Percentiles rank a stretch among this genome's conserved stretches.
These are phyloP conservation scores for Ceratobasidium sp. DNA, from an alignment of 1,284 basidiomycete genomes.

Conservation along the genomic window DNA sequence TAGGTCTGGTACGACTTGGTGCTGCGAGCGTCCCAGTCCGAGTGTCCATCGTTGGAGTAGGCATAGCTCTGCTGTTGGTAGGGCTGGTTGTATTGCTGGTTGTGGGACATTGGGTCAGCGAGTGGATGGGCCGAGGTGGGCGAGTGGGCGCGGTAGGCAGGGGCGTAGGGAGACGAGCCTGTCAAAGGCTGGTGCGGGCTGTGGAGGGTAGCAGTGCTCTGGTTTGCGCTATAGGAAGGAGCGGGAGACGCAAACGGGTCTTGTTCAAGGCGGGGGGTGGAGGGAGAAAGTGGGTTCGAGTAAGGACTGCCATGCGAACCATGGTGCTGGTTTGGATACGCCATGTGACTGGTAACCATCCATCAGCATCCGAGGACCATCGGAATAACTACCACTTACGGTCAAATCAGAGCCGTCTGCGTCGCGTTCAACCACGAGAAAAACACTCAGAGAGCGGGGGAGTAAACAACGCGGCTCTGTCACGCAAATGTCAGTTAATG, in stretches of 20 bases:
- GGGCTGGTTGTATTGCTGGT: conserved; percentile 33
- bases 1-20: conserved; percentile 59
- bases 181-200: not conserved
- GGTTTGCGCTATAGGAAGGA: conserved; percentile 22
- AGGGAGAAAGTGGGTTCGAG: conserved; percentile 27
- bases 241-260: conserved; percentile 27
- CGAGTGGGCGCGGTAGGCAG: conserved; percentile 30
- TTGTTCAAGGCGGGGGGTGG: conserved; percentile 20
- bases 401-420: no score
- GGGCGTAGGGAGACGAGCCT: conserved; percentile 1
- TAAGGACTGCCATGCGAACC: not conserved
- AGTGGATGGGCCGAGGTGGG: conserved; percentile 22
- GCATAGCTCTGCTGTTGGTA: no score
- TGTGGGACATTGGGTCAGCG: not conserved
- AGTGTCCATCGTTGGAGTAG: conserved; percentile 46
- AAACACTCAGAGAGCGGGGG: no score
- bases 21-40: conserved; percentile 66
- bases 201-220: not conserved
- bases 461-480: no score
- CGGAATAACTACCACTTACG: no score
- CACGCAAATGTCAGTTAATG: no score
- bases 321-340: conserved; percentile 15
- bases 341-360: conserved; percentile 21
- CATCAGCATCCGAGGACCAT: not conserved
- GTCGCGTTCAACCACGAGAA: no score